phyloP scores from a whole-genome alignment of 2,329 filamentous ascomycete genomes.

The Cytospora schulzeri region DNA sequence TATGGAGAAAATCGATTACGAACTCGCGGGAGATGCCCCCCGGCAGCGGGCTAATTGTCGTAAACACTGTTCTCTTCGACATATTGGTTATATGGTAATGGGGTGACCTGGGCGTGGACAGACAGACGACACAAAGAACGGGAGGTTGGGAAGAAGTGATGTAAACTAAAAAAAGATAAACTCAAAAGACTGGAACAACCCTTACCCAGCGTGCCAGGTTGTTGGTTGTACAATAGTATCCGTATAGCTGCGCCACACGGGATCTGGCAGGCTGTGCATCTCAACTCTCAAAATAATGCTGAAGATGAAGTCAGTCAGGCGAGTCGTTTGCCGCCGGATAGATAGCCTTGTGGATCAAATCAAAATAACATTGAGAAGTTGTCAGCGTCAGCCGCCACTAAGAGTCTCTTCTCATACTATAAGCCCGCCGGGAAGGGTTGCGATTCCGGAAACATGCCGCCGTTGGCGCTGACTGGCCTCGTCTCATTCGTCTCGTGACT shows the following conservation, averaged over 20 bases:
- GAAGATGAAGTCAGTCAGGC: background rate
- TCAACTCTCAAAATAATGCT: constrained; percentile 13
- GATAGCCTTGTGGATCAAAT: too few relatives aligned
- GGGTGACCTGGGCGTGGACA: background rate
- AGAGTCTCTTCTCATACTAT: background rate
- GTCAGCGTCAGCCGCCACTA: background rate
- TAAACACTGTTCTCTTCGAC: constrained; percentile 73
- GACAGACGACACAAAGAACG: background rate
- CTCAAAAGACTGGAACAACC: background rate
- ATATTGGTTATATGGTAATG: constrained; percentile 45
- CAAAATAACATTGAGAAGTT: background rate
- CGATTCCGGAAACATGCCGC: background rate
- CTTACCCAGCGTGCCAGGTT: background rate
- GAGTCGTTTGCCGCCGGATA: too few relatives aligned
- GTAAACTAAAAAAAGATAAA: background rate
- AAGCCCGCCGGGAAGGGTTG: background rate
- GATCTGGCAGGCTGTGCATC: constrained; percentile 6
- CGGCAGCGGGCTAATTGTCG: constrained; percentile 78
- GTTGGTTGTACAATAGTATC: constrained; percentile 6
- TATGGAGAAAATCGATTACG: constrained; percentile 75
- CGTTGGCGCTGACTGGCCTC: background rate
- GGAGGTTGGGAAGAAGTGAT: background rate
- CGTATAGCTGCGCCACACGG: constrained; percentile 11
- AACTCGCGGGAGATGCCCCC: constrained; percentile 65
- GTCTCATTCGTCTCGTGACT: background rate